Evolutionary conservation across 257 asterid genomes (phyloP).

Genomic region (Solanum peruvianum): DNA sequence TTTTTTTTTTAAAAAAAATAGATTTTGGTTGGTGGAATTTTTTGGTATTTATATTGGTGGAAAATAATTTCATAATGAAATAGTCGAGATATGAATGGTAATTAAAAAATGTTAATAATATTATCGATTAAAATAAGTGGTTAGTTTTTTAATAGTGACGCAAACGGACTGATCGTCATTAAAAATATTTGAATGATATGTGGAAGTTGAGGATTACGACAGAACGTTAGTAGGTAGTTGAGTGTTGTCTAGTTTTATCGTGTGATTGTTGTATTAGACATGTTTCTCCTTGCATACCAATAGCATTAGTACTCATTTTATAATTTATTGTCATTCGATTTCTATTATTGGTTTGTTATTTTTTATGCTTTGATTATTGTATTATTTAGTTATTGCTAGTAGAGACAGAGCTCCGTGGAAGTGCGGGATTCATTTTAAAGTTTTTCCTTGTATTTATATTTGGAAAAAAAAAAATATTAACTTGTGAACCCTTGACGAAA

Average conservation of each 20-base stretch:
- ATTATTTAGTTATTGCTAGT: not conserved
- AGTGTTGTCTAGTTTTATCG: not conserved
- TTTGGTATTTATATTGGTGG: not conserved
- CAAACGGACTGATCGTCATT: fast-evolving
- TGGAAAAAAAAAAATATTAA: too few species aligned
- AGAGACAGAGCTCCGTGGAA: fast-evolving
- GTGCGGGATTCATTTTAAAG: too few species aligned
- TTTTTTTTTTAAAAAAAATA: not conserved
- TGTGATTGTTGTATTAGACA: not conserved
- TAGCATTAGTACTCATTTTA: not conserved
- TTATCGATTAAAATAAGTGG: not conserved
- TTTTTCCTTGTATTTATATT: too few species aligned
- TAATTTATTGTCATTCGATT: not conserved
- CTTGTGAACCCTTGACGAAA: fast-evolving
- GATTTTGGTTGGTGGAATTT: not conserved
- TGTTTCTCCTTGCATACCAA: not conserved
- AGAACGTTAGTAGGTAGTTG: not conserved
- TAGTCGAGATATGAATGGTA: not conserved
- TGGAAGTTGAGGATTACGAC: not conserved
- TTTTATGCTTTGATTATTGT: not conserved
- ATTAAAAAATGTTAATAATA: not conserved
- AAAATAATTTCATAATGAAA: not conserved
- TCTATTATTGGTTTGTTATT: not conserved
- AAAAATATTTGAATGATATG: not conserved
- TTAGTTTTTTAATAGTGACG: not conserved